Conservation (phyloP, 345 rosid genomes). For the Turritis glabra region DNA sequence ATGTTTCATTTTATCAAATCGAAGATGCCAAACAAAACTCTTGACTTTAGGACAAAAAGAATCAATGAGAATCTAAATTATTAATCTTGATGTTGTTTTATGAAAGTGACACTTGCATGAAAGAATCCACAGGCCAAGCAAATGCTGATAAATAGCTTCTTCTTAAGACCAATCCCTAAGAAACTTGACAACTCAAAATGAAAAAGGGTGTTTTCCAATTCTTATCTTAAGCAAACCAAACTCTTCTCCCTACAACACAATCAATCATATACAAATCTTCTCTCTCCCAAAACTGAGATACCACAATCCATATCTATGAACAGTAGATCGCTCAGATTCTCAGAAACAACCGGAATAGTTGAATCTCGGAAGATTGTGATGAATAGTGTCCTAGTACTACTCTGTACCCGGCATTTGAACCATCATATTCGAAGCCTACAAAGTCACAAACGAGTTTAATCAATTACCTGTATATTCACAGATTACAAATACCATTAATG, state of each 20-base stretch:
- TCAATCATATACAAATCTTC: constrained; percentile 32
- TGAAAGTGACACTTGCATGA: neutral
- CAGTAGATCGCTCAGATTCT: constrained; percentile 26
- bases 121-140: constrained; percentile 6
- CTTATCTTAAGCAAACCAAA: constrained; percentile 18
- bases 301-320: constrained; percentile 21
- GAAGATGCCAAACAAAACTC: neutral
- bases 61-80: neutral
- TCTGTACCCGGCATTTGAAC: constrained; percentile 62
- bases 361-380: constrained; percentile 29
- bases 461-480: neutral
- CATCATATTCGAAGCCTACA: constrained; percentile 65
- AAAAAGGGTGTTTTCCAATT: constrained; percentile 9
- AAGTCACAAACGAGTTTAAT: neutral
- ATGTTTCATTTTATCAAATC: neutral
- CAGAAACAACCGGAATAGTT: constrained; percentile 12
- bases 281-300: constrained; percentile 27
- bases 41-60: neutral
- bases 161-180: constrained; percentile 9
- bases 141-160: neutral
- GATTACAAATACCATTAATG: constrained; percentile 7
- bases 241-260: constrained; percentile 31
- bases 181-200: constrained; percentile 21
- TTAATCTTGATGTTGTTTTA: neutral
- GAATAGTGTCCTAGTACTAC: constrained; percentile 28